Conservation (phyloP, 805 yeast genomes). For the Ogataea nitratoaversa region DNA sequence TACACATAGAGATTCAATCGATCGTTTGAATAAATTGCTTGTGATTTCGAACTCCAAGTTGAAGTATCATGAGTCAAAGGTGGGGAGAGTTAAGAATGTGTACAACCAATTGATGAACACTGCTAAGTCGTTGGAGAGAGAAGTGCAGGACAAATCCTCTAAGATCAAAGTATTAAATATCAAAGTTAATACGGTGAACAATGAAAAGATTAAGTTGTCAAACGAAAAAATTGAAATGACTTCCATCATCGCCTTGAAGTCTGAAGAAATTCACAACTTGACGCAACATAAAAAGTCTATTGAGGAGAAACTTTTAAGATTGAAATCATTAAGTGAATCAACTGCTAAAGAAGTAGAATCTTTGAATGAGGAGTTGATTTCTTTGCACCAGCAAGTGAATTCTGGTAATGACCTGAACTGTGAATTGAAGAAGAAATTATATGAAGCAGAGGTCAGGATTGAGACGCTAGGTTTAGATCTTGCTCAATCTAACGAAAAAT, state of each 20-base stretch:
- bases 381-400: slow-evolving; percentile 10
- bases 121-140: slow-evolving; percentile 18
- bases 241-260: slow-evolving; percentile 17
- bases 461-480: slow-evolving; percentile 12
- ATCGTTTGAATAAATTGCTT: slow-evolving; percentile 7
- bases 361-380: slow-evolving; percentile 13
- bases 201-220: slow-evolving; percentile 15
- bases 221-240: slow-evolving; percentile 21
- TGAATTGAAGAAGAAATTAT: slow-evolving; percentile 8
- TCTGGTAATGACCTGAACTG: slow-evolving; percentile 5
- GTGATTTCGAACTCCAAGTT: slow-evolving; percentile 10
- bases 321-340: background rate
- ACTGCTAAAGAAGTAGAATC: slow-evolving; percentile 9
- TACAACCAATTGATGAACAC: slow-evolving; percentile 17
- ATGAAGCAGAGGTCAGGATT: slow-evolving; percentile 8
- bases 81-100: slow-evolving; percentile 14
- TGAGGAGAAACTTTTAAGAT: slow-evolving; percentile 6
- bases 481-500: slow-evolving; percentile 9
- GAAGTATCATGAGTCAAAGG: slow-evolving; percentile 13
- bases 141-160: slow-evolving; percentile 7
- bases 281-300: slow-evolving; percentile 6
- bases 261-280: slow-evolving; percentile 17
- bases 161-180: slow-evolving; percentile 9
- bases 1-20: slow-evolving; percentile 10
- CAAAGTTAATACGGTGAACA: slow-evolving; percentile 23